Evolutionary conservation across 495 filamentous ascomycete species (phyloP).

Genomic region (Letharia columbiana): DNA sequence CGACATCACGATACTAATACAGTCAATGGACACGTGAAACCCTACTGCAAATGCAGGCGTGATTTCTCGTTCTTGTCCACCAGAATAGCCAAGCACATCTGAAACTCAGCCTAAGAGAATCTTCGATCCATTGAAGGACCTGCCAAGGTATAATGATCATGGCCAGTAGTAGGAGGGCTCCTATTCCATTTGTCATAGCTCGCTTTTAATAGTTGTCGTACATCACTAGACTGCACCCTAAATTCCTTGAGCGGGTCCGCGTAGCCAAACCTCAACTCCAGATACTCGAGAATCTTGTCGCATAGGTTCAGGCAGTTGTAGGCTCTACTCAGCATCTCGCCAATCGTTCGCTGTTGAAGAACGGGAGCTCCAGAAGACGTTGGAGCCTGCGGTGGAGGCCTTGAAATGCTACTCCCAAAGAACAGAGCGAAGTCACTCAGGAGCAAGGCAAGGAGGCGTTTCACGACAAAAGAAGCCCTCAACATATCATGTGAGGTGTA

Average conservation of each 20-base stretch:
- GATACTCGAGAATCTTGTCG: conserved; percentile 14
- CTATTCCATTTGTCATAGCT: conserved; percentile 8
- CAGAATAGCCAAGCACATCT: neutral
- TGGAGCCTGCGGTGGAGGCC: neutral
- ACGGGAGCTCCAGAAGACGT: neutral
- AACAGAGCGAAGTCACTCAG: conserved; percentile 33
- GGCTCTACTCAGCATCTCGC: conserved; percentile 13
- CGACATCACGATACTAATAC: neutral
- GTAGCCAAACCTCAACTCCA: conserved; percentile 11
- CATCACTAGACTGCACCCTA: conserved; percentile 5
- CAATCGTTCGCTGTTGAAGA: neutral
- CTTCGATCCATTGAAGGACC: conserved; percentile 3
- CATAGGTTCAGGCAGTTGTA: conserved; percentile 7
- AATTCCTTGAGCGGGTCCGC: conserved; percentile 8
- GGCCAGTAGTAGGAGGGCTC: neutral
- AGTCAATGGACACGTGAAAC: neutral
- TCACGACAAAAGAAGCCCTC: conserved; percentile 61
- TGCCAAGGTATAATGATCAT: neutral
- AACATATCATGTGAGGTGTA: conserved; percentile 69
- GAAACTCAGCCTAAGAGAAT: neutral
- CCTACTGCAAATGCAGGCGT: neutral
- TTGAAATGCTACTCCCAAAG: conserved; percentile 1
- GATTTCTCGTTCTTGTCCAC: neutral
- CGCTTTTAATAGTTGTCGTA: conserved; percentile 6
- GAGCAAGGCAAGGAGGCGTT: conserved; percentile 60